Evolutionary conservation across 2,329 filamentous ascomycete species (phyloP), one percentile per base, ranked within the genome.

Genomic region (Alternaria rosae): DNA sequence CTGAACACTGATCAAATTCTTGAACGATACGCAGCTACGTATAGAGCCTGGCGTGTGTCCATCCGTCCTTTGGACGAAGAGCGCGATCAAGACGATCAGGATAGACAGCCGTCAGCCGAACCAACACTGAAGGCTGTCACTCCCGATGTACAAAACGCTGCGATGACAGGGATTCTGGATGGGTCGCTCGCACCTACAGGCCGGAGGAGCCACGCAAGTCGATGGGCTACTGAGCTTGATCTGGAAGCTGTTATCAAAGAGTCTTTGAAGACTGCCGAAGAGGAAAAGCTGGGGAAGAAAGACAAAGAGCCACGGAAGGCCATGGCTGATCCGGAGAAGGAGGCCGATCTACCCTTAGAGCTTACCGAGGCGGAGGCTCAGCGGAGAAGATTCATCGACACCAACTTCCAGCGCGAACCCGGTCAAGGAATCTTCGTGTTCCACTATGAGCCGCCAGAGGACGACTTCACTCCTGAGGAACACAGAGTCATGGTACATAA

Each of bases 381-480:
- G 41, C 83, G 85, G 54, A 83, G 83, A 20, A 82, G 85, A 50
- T 93, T 89, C 70, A 83, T 85, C 44, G 91, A 94, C 75, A 86
- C 82, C 4, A 89, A 89, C 13, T 89, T 91, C 30, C 85, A 86
- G 47, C 83, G 90, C 21, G 85, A 88, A 21, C 85, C 89, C 20
- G 87, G 90, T 55, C 86, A 87, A 72, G 87, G 92, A 12, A 88
- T 93, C 9, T 84, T 87, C 4, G 84, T 88, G 13, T 93, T 91
- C 83, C 87, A 92, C 60, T 90, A 92, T 52, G 84, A 92, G 48
- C 89, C 91, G 12, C 89, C 90, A 5, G 83, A 89, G 55, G 89
- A 92, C 74, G 92, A 93, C 72, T 94, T 94, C 78, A 91, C 87
- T 0, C 83, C 87, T 17, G 87, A 91, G 65, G 92, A 95, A 76